Base-by-base conservation (phyloP, 345 rosid genomes). In the Streptanthus diversifolius region DNA sequence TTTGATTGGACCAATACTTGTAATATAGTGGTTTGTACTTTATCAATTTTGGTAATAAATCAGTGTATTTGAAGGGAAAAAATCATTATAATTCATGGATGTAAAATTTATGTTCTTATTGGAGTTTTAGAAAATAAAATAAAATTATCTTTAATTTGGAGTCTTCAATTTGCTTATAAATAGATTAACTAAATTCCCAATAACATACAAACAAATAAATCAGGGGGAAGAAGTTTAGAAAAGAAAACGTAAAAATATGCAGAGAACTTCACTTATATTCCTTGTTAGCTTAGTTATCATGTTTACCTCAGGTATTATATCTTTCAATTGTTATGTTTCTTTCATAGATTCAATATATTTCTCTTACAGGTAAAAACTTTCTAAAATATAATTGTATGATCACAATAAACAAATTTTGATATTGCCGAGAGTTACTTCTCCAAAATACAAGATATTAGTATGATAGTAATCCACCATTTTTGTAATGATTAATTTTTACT, bases 281-380 rank as follows among this genome's bases (percentile, higher is more conserved):
- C 7, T 54, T 39, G 39, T 29, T 40, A 54, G 47, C 63, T 27
- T 54, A n/a, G 39, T 54, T 27, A 22, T 68, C 41, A 68, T 68
- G 11, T 54, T 39, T 37, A 17, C 52, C 49, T 24, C 72, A 68
- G 63, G 61, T 68, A 68, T 51, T 14, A 17, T 39, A n/a, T n/a
- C n/a, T n/a, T n/a, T n/a, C n/a, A n/a, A n/a, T n/a, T n/a, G n/a
- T n/a, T n/a, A n/a, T n/a, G n/a, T n/a, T n/a, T n/a, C n/a, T n/a
- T n/a, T n/a, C n/a, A n/a, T n/a, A n/a, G n/a, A n/a, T n/a, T n/a
- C n/a, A n/a, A n/a, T n/a, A n/a, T n/a, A n/a, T n/a, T n/a, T n/a
- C n/a, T n/a, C n/a, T n/a, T n/a, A n/a, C n/a, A n/a, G n/a, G n/a
- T n/a, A n/a, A n/a, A n/a, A n/a, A n/a, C n/a, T n/a, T n/a, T n/a